These are phyloP conservation scores for Silene latifolia DNA, from an alignment of 148 eudicot genomes.

Conservation along the genomic window DNA sequence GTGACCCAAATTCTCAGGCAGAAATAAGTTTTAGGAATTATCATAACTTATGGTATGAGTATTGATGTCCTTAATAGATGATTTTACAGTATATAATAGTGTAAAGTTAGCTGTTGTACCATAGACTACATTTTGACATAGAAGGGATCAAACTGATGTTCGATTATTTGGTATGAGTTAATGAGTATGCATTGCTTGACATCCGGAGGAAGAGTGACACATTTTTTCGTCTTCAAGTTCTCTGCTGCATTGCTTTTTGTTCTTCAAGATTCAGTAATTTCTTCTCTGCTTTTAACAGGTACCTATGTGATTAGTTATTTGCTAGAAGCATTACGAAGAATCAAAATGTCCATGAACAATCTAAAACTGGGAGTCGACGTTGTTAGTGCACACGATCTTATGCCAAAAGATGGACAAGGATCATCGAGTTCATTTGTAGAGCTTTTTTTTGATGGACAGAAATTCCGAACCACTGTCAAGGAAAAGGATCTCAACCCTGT, in stretches of 20 bases:
- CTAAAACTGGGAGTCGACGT: conserved; percentile 88
- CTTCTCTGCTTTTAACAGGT: conserved; percentile 28
- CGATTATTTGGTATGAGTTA: not conserved
- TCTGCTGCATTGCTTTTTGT: not conserved
- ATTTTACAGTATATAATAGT: too few relatives aligned
- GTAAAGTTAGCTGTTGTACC: too few relatives aligned
- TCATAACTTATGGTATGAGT: not conserved
- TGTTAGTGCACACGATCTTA: conserved; percentile 78
- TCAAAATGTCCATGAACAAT: conserved; percentile 35
- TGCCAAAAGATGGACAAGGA: conserved; percentile 92
- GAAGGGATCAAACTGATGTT: not conserved
- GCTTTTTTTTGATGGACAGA: conserved; percentile 80
- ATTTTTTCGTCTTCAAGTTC: too few relatives aligned
- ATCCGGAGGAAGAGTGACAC: too few relatives aligned
- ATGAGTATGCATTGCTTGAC: not conserved
- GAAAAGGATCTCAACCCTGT: conserved; percentile 89
- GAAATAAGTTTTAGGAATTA: too few relatives aligned
- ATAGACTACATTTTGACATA: too few relatives aligned
- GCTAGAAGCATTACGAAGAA: not conserved
- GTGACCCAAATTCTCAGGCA: too few relatives aligned
- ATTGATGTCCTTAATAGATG: not conserved
- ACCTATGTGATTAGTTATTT: not conserved
- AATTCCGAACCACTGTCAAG: conserved; percentile 69
- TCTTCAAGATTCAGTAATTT: not conserved
- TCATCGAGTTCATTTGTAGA: conserved; percentile 84